Percentiles rank a stretch among this genome's conserved stretches.
phyloP scores from a whole-genome alignment of 2,329 filamentous ascomycete species.

The Claviceps fusiformis region DNA sequence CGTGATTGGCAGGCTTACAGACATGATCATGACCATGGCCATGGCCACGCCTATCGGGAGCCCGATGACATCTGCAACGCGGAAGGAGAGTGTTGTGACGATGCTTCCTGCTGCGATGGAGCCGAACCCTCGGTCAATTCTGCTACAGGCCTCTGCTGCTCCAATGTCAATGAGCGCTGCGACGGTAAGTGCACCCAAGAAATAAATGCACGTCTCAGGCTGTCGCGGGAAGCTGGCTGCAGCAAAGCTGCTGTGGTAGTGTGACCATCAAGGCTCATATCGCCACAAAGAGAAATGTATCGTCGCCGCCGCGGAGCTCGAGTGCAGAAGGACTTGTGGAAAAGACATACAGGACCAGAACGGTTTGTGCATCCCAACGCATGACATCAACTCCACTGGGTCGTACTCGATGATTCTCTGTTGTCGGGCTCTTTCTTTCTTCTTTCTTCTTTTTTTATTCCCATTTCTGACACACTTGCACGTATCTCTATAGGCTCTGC shows the following conservation, averaged over 20 bases:
- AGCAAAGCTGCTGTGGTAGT: no score
- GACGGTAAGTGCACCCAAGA: slow-evolving; percentile 10
- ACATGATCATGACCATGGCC: neutral
- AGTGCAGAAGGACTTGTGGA: slow-evolving; percentile 18
- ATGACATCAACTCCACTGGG: neutral
- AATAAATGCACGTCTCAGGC: neutral
- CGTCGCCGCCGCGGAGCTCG: slow-evolving; percentile 15
- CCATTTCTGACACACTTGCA: neutral
- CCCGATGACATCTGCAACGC: neutral
- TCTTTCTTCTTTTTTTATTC: no score
- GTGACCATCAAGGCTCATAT: slow-evolving; percentile 1
- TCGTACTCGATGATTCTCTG: neutral
- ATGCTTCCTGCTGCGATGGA: slow-evolving; percentile 9
- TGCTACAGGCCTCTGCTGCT: slow-evolving; percentile 13
- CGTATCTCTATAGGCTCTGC: slow-evolving; percentile 5
- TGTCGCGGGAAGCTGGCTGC: neutral
- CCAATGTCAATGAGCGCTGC: slow-evolving; percentile 14
- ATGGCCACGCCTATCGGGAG: neutral
- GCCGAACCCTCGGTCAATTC: slow-evolving; percentile 4
- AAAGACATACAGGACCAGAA: slow-evolving; percentile 9
- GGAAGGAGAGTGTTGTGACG: slow-evolving; percentile 7
- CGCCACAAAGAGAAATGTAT: slow-evolving; percentile 18
- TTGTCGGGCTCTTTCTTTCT: no score
- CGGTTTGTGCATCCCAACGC: slow-evolving; percentile 9
- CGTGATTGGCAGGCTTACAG: neutral